Evolutionary conservation across 305 asterid genomes (phyloP).

Genomic region (Fraxinus baroniana): DNA sequence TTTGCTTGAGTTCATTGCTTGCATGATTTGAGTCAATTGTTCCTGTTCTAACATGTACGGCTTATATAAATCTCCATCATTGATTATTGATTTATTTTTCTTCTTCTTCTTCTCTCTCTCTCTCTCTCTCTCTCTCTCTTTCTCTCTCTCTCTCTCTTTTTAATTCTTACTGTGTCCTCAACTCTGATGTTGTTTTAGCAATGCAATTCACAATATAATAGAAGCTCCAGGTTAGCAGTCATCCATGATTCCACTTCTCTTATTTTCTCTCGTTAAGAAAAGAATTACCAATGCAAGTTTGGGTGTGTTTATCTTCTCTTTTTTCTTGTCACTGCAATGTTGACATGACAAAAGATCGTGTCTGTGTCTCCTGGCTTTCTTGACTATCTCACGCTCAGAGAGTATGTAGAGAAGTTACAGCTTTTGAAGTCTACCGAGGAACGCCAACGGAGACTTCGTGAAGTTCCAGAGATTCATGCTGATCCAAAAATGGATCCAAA

Average conservation of each 20-base stretch:
- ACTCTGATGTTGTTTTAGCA: neutral
- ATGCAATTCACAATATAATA: neutral
- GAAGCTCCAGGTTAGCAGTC: neutral
- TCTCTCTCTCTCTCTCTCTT: too few species aligned
- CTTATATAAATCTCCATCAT: neutral
- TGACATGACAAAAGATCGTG: neutral
- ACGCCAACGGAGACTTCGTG: conserved; percentile 61
- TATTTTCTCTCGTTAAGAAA: conserved; percentile 3
- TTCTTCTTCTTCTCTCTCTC: too few species aligned
- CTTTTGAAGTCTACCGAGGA: conserved; percentile 75
- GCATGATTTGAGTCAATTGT: neutral
- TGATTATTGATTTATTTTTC: neutral
- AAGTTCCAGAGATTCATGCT: conserved; percentile 73
- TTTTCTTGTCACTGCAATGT: neutral
- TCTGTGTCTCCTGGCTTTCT: conserved; percentile 39
- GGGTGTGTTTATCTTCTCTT: neutral
- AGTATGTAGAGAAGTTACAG: conserved; percentile 57
- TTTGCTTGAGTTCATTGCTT: neutral
- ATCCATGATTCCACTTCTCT: neutral
- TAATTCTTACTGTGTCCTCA: conserved; percentile 3
- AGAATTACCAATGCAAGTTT: conserved; percentile 1
- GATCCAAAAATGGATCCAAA: conserved; percentile 81
- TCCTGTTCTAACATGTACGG: neutral
- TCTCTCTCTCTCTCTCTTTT: too few species aligned
- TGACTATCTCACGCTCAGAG: conserved; percentile 81